A percentile compares a stretch with the other conserved stretches of the same genome.
Evolutionary conservation across 768 basidiomycete genomes (phyloP).

Genomic region (Leccinum sublutescens): DNA sequence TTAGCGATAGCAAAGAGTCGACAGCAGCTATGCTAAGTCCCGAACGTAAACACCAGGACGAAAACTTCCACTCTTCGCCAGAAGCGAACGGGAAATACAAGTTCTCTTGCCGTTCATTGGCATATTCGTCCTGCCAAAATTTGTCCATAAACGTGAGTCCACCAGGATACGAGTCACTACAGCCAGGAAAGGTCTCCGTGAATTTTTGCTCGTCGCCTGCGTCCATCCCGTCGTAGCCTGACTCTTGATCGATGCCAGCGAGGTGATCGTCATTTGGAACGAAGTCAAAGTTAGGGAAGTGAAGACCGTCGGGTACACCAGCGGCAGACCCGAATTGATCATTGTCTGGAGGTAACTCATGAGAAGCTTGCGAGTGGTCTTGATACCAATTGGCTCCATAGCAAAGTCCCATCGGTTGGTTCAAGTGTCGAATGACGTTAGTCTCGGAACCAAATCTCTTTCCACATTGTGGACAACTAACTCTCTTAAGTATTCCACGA

Average conservation of each 20-base stretch:
- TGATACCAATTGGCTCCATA: neutral
- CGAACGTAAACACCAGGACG: no score
- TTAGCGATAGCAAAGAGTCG: no score
- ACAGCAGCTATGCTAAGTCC: no score
- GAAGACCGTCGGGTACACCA: neutral
- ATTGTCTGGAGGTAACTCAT: neutral
- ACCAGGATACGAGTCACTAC: no score
- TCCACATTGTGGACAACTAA: neutral
- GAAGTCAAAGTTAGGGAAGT: no score
- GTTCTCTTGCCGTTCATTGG: no score
- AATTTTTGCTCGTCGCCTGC: no score
- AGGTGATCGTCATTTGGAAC: neutral
- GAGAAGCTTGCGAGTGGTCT: neutral
- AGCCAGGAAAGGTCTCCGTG: no score
- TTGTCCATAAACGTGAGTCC: no score
- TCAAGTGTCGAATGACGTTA: conserved; percentile 1
- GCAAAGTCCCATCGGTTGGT: neutral
- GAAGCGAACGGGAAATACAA: no score
- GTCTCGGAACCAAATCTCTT: conserved; percentile 6
- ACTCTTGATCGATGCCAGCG: neutral
- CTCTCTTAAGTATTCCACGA: neutral
- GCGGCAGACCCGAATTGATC: neutral
- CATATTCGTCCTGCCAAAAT: no score
- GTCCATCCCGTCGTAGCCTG: neutral
- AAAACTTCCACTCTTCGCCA: no score